phyloP scores from a whole-genome alignment of 2,329 filamentous ascomycete species.

The Epichloe amarillans region DNA sequence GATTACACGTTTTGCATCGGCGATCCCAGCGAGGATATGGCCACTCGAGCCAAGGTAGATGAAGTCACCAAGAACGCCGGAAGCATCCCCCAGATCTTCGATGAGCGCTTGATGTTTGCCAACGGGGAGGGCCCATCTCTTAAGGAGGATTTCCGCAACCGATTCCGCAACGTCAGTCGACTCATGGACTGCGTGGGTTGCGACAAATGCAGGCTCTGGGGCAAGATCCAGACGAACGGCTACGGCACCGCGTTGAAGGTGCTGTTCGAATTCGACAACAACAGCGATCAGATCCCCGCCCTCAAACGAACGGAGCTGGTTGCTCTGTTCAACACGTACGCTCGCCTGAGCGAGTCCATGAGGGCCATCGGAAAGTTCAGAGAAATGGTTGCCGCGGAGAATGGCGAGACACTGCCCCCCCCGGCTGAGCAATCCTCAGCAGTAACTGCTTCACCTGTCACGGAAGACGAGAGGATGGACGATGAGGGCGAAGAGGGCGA shows the following conservation, averaged over 20 bases:
- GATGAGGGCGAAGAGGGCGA: constrained; percentile 20
- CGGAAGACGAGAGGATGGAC: constrained; percentile 27
- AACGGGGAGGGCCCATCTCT: constrained; percentile 60
- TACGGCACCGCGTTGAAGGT: constrained; percentile 94
- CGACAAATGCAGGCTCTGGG: constrained; percentile 97
- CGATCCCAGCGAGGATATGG: constrained; percentile 62
- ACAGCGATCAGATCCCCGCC: constrained; percentile 48
- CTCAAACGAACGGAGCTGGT: constrained; percentile 87
- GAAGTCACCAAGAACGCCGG: constrained; percentile 58
- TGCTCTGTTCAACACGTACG: constrained; percentile 86
- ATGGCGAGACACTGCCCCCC: constrained; percentile 21
- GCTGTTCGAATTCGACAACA: constrained; percentile 79
- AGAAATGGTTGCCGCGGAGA: constrained; percentile 32
- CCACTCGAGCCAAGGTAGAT: constrained; percentile 73
- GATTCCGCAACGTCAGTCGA: constrained; percentile 91
- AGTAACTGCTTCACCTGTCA: background rate
- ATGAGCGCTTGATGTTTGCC: constrained; percentile 92
- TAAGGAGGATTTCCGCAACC: constrained; percentile 94
- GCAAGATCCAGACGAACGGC: constrained; percentile 87
- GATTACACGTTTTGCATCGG: constrained; percentile 87
- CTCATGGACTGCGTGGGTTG: constrained; percentile 98
- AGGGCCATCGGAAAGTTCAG: constrained; percentile 62
- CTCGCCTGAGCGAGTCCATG: constrained; percentile 71
- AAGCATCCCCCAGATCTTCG: constrained; percentile 66
- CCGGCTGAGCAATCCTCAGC: background rate